Base-by-base conservation (phyloP, 805 yeast species). In the Kurtzmaniella fragi region DNA sequence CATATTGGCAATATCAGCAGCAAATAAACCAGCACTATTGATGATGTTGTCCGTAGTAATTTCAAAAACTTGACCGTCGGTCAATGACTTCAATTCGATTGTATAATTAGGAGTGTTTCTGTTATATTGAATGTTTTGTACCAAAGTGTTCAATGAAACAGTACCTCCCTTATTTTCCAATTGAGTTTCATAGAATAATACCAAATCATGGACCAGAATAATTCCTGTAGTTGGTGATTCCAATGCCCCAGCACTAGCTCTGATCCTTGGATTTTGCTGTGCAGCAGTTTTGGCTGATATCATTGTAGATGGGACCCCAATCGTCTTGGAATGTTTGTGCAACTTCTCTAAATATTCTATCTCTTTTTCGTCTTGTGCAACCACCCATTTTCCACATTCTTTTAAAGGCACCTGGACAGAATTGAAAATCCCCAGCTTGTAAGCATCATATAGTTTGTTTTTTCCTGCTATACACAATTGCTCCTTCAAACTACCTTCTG, bases 221-320 rank as follows among this genome's bases (percentile, higher is more conserved):
- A 89, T 90, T 0, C 97, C 96, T 0, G 96, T 83, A 0, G 89
- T 70, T 1, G 95, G 93, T 7, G 95, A 84, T 42, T 71, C 71
- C 32, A 89, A 63, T 1, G 80, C 74, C 0, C 84, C 89, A 27
- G 67, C 58, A 3, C 69, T 59, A 0, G 89, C 95, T 5, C 54
- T 57, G 17, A 89, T 74, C n/a, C 75, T 67, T 0, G 96, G 95
- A 50, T 83, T 91, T 6, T 70, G 51, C 34, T 47, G 43, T 30
- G 59, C 62, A 0, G 82, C 84, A 35, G 61, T 51, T 2, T 48
- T 42, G 1, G 71, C 49, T 0, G 80, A 56, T 1, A 86, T 54
- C 52, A 82, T 72, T 25, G 75, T 73, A 0, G 83, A 77, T 1
- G 84, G 82, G 9, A 67, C 79, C 1, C 75, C 79, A 9, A 84